Evolutionary conservation across 257 asterid species (phyloP).

Genomic region (Nicotiana benthamiana): DNA sequence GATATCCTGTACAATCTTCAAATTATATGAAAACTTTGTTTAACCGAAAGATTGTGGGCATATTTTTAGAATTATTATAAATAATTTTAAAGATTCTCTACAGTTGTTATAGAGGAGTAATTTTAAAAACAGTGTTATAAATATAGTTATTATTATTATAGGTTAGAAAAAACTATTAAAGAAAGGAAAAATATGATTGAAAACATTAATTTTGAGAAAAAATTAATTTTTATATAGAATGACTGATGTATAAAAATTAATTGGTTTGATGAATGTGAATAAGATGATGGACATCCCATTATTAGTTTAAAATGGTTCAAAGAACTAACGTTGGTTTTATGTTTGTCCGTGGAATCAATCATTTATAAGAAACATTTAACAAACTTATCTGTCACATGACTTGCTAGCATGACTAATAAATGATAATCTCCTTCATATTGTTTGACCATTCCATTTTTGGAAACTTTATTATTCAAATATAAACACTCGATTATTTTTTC

Average conservation of each 20-base stretch:
- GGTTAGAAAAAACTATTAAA: too few relatives aligned
- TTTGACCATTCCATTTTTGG: neutral
- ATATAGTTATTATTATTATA: too few relatives aligned
- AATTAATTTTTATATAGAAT: too few relatives aligned
- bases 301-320: neutral
- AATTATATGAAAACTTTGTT: too few relatives aligned
- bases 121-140: too few relatives aligned
- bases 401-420: neutral
- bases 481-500: neutral
- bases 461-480: neutral
- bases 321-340: neutral
- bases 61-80: too few relatives aligned
- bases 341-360: neutral
- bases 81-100: too few relatives aligned
- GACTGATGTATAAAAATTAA: too few relatives aligned
- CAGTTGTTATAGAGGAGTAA: too few relatives aligned
- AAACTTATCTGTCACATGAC: constrained; percentile 5
- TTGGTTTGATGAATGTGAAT: neutral
- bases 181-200: neutral
- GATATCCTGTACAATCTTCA: too few relatives aligned
- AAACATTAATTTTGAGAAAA: too few relatives aligned
- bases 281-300: neutral
- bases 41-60: too few relatives aligned
- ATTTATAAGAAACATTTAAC: neutral
- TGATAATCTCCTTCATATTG: neutral